Evolutionary conservation across 495 filamentous ascomycete genomes (phyloP), one percentile per base, ranked within the genome.

Genomic region (Lophiotrema nucula): DNA sequence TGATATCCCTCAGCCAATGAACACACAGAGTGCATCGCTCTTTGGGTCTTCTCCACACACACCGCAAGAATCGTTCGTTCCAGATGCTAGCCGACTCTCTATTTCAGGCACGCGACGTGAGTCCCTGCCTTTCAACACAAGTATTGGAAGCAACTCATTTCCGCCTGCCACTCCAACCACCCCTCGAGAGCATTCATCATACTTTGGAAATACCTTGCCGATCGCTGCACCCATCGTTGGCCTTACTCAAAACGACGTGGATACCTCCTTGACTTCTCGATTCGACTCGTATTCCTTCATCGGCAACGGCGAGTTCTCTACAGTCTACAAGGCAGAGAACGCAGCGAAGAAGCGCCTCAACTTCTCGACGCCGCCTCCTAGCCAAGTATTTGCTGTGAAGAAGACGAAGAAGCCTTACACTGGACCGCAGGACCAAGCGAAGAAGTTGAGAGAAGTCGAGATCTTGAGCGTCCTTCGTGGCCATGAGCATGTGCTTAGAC

Each of bases 221-320:
- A 76, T 73, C 49, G 67, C 80, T 47, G 82, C 81, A 16, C 78
- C 85, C 18, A 77, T 55, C 15, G 35, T 37, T 18, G 47, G 54
- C 5, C 38, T 66, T 70, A 77, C 43, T 77, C 80, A 27, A 73
- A 83, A 72, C 21, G 89, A 93, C 64, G 72, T 89, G 26, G 90
- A 96, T 57, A 77, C 81, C 5, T 77, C 75, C 27, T 70, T 96
- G 42, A 82, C 79, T 6, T 75, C 80, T 1, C 81, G 86, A 33
- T 98, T 98, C 67, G 82, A 84, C 19, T 84, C 82, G 41, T 83
- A 90, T 10, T 86, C 90, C 51, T 71, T 86, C 15, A 78, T 91
- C 55, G 92, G 92, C 27, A 87, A 82, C 42, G 93, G 93, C 33
- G 92, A 96, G 65, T 97, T 97, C 70, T 97, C 93, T 0, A 79